A percentile compares a stretch with the other conserved stretches of the same genome.
Conservation (phyloP, 1,139 yeast species). For the Debaryomyces psychrophilus region DNA sequence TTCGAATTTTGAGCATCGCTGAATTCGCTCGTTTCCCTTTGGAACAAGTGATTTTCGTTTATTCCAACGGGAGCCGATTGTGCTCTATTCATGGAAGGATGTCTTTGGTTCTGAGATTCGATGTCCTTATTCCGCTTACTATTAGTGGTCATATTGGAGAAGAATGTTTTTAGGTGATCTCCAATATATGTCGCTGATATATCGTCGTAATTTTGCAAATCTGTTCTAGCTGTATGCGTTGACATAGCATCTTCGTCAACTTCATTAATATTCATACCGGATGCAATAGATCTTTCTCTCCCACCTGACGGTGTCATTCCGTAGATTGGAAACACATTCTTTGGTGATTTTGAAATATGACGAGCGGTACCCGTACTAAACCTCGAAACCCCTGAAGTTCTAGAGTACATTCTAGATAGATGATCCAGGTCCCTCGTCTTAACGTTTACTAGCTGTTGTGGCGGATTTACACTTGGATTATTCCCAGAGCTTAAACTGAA, state of each 20-base stretch:
- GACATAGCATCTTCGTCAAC: constrained; percentile 11
- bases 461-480: neutral
- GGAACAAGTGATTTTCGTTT: neutral
- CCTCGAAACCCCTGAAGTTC: constrained; percentile 8
- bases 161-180: constrained; percentile 25
- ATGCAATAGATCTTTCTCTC: constrained; percentile 61
- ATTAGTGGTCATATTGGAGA: constrained; percentile 17
- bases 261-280: constrained; percentile 22
- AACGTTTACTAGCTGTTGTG: neutral
- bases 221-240: constrained; percentile 3
- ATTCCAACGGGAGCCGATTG: neutral
- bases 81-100: neutral
- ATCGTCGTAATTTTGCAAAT: neutral
- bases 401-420: constrained; percentile 9
- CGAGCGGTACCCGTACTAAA: constrained; percentile 5
- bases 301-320: constrained; percentile 71
- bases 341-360: constrained; percentile 54
- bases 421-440: neutral
- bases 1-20: no score
- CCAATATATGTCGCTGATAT: constrained; percentile 27
- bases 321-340: constrained; percentile 74
- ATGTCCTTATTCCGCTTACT: neutral
- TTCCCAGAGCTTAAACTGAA: neutral
- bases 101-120: neutral
- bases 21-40: neutral